A percentile compares a stretch with the other conserved stretches of the same genome.
Evolutionary conservation across 2,329 filamentous ascomycete species (phyloP).

Genomic region (Mycosphaerella sp.): DNA sequence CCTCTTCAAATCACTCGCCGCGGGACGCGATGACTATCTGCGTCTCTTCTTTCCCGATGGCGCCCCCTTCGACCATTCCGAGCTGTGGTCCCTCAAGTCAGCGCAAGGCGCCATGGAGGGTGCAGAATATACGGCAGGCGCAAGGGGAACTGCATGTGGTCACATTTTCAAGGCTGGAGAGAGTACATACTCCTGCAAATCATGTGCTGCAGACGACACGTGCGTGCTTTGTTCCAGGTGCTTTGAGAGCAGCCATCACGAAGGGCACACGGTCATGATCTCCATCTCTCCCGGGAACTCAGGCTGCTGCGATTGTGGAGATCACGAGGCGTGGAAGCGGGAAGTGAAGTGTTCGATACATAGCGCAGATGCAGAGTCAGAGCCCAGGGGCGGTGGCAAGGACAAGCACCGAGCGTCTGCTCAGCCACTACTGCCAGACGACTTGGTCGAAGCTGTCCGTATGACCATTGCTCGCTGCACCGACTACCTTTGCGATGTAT

Average conservation of each 20-base stretch:
- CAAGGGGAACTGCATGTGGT: conserved; percentile 86
- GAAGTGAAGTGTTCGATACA: conserved; percentile 93
- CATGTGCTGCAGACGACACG: conserved; percentile 89
- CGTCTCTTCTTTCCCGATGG: conserved; percentile 76
- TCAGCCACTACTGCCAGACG: conserved; percentile 55
- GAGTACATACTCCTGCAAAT: conserved; percentile 89
- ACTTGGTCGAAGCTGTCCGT: conserved; percentile 69
- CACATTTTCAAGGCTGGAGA: conserved; percentile 96
- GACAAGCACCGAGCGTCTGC: conserved; percentile 40
- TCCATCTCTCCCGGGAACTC: conserved; percentile 83
- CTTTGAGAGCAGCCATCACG: conserved; percentile 92
- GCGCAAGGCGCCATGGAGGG: conserved; percentile 91
- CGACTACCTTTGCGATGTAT: conserved; percentile 96
- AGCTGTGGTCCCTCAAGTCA: conserved; percentile 66
- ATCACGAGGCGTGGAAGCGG: conserved; percentile 85
- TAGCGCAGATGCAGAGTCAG: conserved; percentile 43
- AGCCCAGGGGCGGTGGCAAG: conserved; percentile 50
- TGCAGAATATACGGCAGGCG: conserved; percentile 87
- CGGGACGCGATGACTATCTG: conserved; percentile 67
- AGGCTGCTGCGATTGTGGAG: conserved; percentile 95
- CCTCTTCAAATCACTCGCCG: conserved; percentile 83
- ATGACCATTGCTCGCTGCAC: conserved; percentile 80
- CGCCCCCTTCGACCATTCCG: conserved; percentile 22
- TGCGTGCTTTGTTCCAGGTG: conserved; percentile 91
- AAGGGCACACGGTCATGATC: conserved; percentile 85